Evolutionary conservation across 495 filamentous ascomycete species (phyloP).

Genomic region (Parmelia sp.): DNA sequence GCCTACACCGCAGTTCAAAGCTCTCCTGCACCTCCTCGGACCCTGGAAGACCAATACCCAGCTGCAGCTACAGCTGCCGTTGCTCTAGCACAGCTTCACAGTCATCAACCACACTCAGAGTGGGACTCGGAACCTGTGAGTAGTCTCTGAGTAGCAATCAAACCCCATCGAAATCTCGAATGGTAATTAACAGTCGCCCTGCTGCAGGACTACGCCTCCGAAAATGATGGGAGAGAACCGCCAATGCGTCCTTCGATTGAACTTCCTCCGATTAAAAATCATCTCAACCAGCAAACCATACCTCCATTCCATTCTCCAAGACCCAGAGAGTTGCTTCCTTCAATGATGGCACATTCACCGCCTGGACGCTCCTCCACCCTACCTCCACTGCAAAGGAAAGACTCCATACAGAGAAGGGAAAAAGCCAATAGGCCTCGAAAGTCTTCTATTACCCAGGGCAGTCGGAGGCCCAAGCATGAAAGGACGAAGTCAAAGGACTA

Average conservation of each 20-base stretch:
- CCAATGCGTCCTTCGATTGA: constrained; percentile 59
- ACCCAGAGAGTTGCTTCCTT: constrained; percentile 70
- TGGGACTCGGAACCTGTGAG: constrained; percentile 81
- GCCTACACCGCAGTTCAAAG: constrained; percentile 60
- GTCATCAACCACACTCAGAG: constrained; percentile 69
- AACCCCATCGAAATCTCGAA: neutral
- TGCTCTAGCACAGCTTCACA: constrained; percentile 80
- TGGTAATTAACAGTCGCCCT: neutral
- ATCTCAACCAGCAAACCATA: constrained; percentile 65
- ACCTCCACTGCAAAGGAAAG: constrained; percentile 52
- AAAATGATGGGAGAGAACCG: constrained; percentile 57
- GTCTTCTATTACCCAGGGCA: constrained; percentile 71
- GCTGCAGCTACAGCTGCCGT: constrained; percentile 74
- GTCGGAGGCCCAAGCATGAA: constrained; percentile 67
- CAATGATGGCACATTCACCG: constrained; percentile 71
- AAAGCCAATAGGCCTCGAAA: constrained; percentile 69
- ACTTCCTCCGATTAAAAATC: constrained; percentile 64
- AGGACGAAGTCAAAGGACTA: constrained; percentile 67
- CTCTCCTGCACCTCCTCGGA: constrained; percentile 64
- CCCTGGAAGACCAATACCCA: constrained; percentile 64
- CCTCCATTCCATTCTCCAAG: constrained; percentile 54
- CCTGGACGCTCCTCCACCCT: constrained; percentile 81
- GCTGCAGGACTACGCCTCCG: constrained; percentile 62
- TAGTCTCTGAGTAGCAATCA: constrained; percentile 16
- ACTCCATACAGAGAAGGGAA: constrained; percentile 44